Percentiles rank a stretch among this genome's conserved stretches.
phyloP scores from a whole-genome alignment of 1,139 yeast species.

The Zygosaccharomyces pseudobailii region DNA sequence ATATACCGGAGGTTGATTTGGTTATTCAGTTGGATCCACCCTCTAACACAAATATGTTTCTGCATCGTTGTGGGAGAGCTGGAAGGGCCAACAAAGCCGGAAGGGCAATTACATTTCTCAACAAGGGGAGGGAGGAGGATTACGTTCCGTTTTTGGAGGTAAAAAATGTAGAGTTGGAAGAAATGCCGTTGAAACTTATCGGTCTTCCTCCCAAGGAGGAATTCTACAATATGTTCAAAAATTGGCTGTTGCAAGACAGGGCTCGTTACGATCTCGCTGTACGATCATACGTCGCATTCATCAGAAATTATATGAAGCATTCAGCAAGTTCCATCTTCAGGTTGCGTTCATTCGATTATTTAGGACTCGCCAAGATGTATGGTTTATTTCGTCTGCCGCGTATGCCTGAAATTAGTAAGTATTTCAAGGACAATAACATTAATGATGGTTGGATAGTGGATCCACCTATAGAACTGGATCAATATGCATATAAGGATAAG shows the following conservation, averaged over 20 bases:
- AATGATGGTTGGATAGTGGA: conserved; percentile 66
- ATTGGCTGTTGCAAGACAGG: conserved; percentile 68
- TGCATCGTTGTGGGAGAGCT: conserved; percentile 89
- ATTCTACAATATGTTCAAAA: conserved; percentile 39
- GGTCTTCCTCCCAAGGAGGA: conserved; percentile 27
- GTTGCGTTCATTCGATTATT: conserved; percentile 61
- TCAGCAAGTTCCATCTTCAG: conserved; percentile 89
- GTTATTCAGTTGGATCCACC: conserved; percentile 91
- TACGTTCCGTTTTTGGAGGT: conserved; percentile 78
- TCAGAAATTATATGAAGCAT: conserved; percentile 82
- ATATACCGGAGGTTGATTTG: conserved; percentile 85
- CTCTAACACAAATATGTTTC: conserved; percentile 78
- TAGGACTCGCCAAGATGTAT: conserved; percentile 68
- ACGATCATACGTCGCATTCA: conserved; percentile 76
- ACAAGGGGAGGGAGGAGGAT: conserved; percentile 72
- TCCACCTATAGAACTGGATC: conserved; percentile 56
- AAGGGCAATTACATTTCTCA: conserved; percentile 67
- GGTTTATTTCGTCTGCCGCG: conserved; percentile 81
- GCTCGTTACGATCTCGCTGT: conserved; percentile 77
- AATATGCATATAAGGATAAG: conserved; percentile 57
- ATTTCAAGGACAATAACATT: conserved; percentile 38
- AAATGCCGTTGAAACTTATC: conserved; percentile 33
- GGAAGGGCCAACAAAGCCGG: conserved; percentile 88
- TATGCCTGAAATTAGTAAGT: conserved; percentile 80
- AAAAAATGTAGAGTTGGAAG: conserved; percentile 54